phyloP scores from a whole-genome alignment of 169 alveolate species.

The Babesia caballi region DNA sequence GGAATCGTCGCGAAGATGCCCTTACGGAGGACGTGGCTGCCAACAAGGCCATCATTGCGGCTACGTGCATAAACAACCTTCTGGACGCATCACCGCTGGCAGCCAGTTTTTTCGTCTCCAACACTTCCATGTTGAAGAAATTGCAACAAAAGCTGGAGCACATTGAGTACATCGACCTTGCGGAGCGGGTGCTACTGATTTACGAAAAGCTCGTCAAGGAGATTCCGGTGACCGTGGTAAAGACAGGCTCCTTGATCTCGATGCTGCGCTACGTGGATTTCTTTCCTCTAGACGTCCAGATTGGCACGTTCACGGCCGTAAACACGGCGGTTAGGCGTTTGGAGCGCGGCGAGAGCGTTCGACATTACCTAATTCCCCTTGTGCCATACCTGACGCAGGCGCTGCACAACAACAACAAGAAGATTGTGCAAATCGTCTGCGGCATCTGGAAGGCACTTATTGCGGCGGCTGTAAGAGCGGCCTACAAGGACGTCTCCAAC shows the following conservation, averaged over 20 bases:
- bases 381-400: conserved; percentile 21
- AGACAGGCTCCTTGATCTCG: conserved; percentile 15
- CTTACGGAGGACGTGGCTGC: conserved; percentile 12
- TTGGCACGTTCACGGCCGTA: conserved; percentile 32
- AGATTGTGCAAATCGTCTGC: conserved; percentile 35
- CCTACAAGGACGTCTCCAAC: not conserved
- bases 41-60: conserved; percentile 46
- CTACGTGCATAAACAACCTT: conserved; percentile 46
- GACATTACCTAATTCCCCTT: conserved; percentile 33
- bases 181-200: conserved; percentile 50
- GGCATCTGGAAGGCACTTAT: conserved; percentile 35
- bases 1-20: not conserved
- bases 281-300: conserved; percentile 47
- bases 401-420: conserved; percentile 27
- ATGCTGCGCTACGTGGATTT: conserved; percentile 57
- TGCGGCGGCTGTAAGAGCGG: not conserved
- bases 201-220: conserved; percentile 51
- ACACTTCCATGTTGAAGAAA: conserved; percentile 4
- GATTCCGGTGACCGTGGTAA: conserved; percentile 51
- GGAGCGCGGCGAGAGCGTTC: conserved; percentile 28
- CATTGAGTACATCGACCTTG: conserved; percentile 56
- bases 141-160: conserved; percentile 19
- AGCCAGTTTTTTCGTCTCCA: conserved; percentile 32
- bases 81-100: conserved; percentile 57
- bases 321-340: conserved; percentile 19